Base-by-base conservation (phyloP, 2,329 filamentous ascomycete genomes). In the Lomentospora prolificans region DNA sequence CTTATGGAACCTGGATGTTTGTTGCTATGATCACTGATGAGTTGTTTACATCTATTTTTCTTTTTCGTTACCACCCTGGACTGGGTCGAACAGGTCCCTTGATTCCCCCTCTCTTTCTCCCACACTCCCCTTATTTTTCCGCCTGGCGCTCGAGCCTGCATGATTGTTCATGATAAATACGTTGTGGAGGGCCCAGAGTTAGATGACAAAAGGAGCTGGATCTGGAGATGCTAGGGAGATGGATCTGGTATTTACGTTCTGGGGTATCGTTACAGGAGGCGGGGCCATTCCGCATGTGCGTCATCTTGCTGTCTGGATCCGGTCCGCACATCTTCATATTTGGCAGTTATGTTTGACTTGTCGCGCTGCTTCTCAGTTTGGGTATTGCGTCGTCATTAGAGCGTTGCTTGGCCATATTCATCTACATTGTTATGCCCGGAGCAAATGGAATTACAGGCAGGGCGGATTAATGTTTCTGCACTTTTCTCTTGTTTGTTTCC, bases 361-460 rank as follows among this genome's bases (percentile, higher is more conserved):
- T 17, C 17, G 22, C 14, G 33, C 10, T 30, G 8, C n/a, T 19
- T 50, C 7, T 33, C 22, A 27, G 41, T 48, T 44, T 44, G 28
- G 25, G 28, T 50, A 28, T 19, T 50, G 36, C 36, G 31, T 24
- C n/a, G 14, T 46, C 9, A 33, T 17, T 48, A 48, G 44, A 48
- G 44, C 44, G 44, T 48, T 33, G 17, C 19, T 41, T 41, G 36
- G 1, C 17, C 22, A 12, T 4, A 10, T 48, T 17, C 22, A 17
- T 25, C 22, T 22, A 48, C 44, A 48, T 48, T 48, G 22, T 25
- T 48, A 48, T 48, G 17, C 24, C 44, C 44, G 44, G 44, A 48
- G 44, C 44, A 14, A 46, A 55, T 55, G 28, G 31, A 57, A 55
- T 36, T 48, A 55, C 51, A 55, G 46, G 41, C 33, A 39, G 51